Evolutionary conservation across 1,284 basidiomycete genomes (phyloP).

Genomic region (Fistulina hepatica): DNA sequence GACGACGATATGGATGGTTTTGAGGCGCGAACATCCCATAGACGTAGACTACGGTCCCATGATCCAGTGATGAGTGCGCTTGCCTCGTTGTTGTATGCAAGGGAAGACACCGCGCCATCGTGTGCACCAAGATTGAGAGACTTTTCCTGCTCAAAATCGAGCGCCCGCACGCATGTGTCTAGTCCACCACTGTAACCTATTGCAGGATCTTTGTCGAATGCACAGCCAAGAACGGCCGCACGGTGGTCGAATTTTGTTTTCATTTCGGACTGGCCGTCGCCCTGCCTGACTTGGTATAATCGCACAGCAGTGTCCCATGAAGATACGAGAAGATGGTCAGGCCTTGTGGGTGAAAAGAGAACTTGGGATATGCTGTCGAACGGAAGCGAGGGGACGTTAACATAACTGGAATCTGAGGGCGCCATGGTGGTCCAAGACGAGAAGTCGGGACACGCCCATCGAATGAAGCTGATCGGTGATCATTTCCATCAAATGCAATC

Average conservation of each 20-base stretch:
- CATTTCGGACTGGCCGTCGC: conserved; percentile 40
- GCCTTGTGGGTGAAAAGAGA: conserved; percentile 70
- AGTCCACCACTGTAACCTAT: conserved; percentile 67
- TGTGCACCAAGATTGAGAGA: conserved; percentile 58
- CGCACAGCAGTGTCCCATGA: conserved; percentile 84
- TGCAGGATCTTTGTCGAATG: conserved; percentile 44
- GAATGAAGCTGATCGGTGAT: too few relatives aligned
- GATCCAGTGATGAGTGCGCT: conserved; percentile 75
- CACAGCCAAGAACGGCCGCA: conserved; percentile 61
- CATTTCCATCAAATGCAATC: too few relatives aligned
- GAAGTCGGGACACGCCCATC: too few relatives aligned
- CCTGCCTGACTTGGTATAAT: conserved; percentile 51
- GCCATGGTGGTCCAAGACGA: too few relatives aligned
- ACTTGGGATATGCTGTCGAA: conserved; percentile 78
- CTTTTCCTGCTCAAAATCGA: conserved; percentile 54
- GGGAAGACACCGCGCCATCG: conserved; percentile 44
- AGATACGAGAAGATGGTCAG: conserved; percentile 66
- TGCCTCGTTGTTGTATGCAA: conserved; percentile 21
- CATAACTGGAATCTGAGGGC: conserved; percentile 11
- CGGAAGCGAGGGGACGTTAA: conserved; percentile 52
- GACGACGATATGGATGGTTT: conserved; percentile 47
- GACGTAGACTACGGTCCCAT: conserved; percentile 83
- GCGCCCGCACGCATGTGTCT: conserved; percentile 59
- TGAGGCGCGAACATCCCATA: conserved; percentile 72
- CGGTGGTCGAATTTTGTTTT: conserved; percentile 70